Conservation (phyloP, 345 rosid genomes). For the Isatis tinctoria region DNA sequence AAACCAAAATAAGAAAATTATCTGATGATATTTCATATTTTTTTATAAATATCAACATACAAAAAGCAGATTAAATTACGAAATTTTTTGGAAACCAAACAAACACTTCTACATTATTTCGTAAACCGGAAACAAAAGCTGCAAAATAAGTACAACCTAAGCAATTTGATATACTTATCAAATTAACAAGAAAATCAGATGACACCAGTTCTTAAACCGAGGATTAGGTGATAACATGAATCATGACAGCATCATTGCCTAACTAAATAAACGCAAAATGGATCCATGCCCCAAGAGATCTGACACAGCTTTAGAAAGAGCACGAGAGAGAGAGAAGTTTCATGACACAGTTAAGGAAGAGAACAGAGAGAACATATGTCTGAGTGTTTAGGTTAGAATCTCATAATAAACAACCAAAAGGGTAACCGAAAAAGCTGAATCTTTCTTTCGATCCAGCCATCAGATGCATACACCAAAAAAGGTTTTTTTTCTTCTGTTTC, state of each 20-base stretch:
- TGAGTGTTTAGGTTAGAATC: slow-evolving; percentile 32
- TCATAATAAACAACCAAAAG: slow-evolving; percentile 35
- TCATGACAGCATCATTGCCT: slow-evolving; percentile 37
- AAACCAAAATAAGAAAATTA: too few species aligned
- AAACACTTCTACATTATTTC: background rate
- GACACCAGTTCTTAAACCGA: background rate
- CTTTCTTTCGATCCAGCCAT: slow-evolving; percentile 28
- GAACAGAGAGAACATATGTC: slow-evolving; percentile 34
- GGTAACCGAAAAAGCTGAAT: slow-evolving; percentile 32
- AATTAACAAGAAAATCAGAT: background rate
- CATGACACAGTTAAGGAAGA: slow-evolving; percentile 26
- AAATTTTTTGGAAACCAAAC: too few species aligned
- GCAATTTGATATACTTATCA: background rate
- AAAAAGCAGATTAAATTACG: too few species aligned
- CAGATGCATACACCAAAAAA: slow-evolving; percentile 32
- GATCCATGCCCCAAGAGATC: slow-evolving; percentile 22
- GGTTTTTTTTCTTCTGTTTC: background rate
- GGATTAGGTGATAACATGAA: slow-evolving; percentile 29
- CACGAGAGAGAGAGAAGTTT: slow-evolving; percentile 16
- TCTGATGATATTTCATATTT: too few species aligned
- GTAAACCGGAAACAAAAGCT: background rate
- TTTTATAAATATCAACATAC: too few species aligned
- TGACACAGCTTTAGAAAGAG: slow-evolving; percentile 35
- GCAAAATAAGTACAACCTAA: too few species aligned
- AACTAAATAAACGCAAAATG: slow-evolving; percentile 30